phyloP scores from a whole-genome alignment of 768 basidiomycete genomes.

The Leccinum barrowsii region DNA sequence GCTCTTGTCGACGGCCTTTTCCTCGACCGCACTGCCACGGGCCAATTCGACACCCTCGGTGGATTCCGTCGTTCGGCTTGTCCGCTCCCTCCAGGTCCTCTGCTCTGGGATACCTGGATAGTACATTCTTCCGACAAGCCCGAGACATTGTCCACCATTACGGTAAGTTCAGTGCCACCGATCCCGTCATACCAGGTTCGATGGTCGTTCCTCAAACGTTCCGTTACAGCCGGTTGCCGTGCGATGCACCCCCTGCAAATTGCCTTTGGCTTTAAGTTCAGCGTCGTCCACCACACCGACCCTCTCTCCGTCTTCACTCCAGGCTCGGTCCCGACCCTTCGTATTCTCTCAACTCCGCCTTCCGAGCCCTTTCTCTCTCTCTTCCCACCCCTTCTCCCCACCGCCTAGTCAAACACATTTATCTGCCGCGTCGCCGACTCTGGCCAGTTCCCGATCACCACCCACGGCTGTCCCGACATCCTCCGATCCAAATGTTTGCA shows the following conservation, averaged over 20 bases:
- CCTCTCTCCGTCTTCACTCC: neutral
- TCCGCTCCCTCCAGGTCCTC: slow-evolving; percentile 11
- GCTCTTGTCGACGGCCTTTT: slow-evolving; percentile 46
- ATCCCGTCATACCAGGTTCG: neutral
- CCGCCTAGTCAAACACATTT: neutral
- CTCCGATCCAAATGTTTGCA: neutral
- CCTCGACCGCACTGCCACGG: slow-evolving; percentile 15
- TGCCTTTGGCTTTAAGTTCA: neutral
- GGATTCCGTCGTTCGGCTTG: slow-evolving; percentile 5
- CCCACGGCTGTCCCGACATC: neutral
- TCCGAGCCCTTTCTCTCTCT: neutral
- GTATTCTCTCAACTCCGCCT: slow-evolving; percentile 12
- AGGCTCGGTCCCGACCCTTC: neutral
- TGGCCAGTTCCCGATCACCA: neutral
- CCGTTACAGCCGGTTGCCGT: slow-evolving; percentile 19
- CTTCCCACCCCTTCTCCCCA: neutral
- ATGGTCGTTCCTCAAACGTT: neutral
- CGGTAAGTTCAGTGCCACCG: slow-evolving; percentile 3
- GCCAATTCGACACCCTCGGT: neutral
- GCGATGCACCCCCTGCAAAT: neutral
- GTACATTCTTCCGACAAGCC: neutral
- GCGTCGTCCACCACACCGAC: neutral
- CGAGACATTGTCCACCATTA: slow-evolving; percentile 13
- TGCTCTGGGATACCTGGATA: slow-evolving; percentile 18
- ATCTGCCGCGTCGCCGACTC: neutral